These are phyloP conservation scores for Podospora comata DNA, from an alignment of 495 filamentous ascomycete genomes.

Conservation along the genomic window DNA sequence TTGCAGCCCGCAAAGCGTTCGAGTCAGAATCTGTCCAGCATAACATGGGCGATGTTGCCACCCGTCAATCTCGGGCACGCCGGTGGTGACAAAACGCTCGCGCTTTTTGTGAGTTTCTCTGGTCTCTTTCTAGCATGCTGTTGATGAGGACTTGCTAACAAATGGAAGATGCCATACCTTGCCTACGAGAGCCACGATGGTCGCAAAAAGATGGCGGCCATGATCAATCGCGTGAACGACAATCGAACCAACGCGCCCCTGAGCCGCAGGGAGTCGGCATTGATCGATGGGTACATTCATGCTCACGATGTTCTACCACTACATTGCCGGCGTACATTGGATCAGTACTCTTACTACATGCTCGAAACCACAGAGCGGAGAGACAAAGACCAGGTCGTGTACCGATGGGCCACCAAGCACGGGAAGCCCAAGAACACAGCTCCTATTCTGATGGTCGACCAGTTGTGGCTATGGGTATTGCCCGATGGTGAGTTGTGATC, in stretches of 20 bases:
- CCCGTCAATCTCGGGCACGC: neutral
- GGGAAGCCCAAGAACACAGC: conserved; percentile 12
- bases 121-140: neutral
- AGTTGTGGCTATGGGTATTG: conserved; percentile 25
- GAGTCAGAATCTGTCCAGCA: neutral
- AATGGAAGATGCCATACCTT: conserved; percentile 17
- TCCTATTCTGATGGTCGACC: conserved; percentile 27
- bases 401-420: conserved; percentile 19
- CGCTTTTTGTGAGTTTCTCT: neutral
- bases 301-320: neutral
- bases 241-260: neutral
- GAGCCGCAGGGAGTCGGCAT: neutral
- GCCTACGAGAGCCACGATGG: conserved; percentile 17
- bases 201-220: conserved; percentile 1
- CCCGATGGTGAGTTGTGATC: conserved; percentile 6
- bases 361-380: conserved; percentile 20
- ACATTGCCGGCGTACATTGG: conserved; percentile 23
- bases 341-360: conserved; percentile 27
- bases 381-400: conserved; percentile 24
- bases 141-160: neutral
- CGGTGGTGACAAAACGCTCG: neutral
- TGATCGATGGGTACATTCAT: neutral
- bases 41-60: neutral
- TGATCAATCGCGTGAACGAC: neutral
- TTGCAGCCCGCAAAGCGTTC: neutral